Conservation (phyloP, 1,139 yeast species). For the Kodamaea sp. region DNA sequence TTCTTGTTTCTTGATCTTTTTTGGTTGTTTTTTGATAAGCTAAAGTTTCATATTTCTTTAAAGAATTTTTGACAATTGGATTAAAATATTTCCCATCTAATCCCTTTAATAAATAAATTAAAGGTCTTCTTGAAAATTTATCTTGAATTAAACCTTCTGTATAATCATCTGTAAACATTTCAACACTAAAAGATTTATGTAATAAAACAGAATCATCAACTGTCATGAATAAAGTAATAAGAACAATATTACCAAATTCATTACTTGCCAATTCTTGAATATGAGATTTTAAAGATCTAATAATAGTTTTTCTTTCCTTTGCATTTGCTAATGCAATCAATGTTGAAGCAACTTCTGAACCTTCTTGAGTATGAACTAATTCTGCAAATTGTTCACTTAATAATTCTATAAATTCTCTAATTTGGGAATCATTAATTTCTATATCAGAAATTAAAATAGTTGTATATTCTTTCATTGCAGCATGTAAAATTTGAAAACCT, state of each 20-base stretch:
- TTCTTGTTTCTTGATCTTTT: constrained; percentile 77
- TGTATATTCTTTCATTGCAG: constrained; percentile 89
- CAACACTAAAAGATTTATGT: constrained; percentile 64
- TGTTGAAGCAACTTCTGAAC: constrained; percentile 83
- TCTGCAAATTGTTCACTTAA: constrained; percentile 89
- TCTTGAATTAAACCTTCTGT: constrained; percentile 60
- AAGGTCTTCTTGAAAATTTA: constrained; percentile 86
- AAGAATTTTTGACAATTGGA: constrained; percentile 60
- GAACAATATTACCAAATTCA: constrained; percentile 81
- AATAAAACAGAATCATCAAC: constrained; percentile 92
- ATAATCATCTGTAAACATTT: constrained; percentile 51
- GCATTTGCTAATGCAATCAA: constrained; percentile 82
- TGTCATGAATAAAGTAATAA: constrained; percentile 74
- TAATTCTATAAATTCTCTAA: constrained; percentile 78
- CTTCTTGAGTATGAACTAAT: constrained; percentile 92
- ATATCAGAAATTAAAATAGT: constrained; percentile 56
- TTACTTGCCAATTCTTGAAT: constrained; percentile 71
- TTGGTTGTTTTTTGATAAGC: constrained; percentile 73
- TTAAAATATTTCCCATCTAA: constrained; percentile 80
- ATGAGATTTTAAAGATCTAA: constrained; percentile 72
- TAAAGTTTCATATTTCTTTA: constrained; percentile 57
- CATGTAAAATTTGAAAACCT: constrained; percentile 93
- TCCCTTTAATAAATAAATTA: constrained; percentile 76
- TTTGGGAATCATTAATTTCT: constrained; percentile 52
- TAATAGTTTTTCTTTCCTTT: constrained; percentile 81